Evolutionary conservation across 257 asterid species (phyloP).

Genomic region (Penstemon davidsonii): DNA sequence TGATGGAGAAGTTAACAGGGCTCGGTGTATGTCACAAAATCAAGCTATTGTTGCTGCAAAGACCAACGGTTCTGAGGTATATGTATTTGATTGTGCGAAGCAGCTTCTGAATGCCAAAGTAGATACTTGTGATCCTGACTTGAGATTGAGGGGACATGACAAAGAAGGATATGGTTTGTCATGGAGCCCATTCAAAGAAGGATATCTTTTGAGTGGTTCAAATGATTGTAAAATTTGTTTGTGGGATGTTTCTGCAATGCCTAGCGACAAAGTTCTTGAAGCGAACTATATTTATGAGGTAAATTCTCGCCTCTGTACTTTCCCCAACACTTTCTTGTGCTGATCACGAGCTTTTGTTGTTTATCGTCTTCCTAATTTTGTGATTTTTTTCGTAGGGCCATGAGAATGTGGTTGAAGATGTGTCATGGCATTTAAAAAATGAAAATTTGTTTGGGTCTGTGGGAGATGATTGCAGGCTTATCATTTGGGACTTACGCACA

Average conservation of each 20-base stretch:
- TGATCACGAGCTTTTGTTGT: constrained; percentile 14
- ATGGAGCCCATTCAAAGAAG: constrained; percentile 83
- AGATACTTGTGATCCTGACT: constrained; percentile 65
- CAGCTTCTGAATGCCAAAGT: constrained; percentile 41
- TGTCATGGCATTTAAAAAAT: constrained; percentile 82
- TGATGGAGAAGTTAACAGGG: constrained; percentile 96
- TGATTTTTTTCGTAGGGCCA: constrained; percentile 59
- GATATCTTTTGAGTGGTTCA: constrained; percentile 83
- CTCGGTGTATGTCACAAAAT: constrained; percentile 76
- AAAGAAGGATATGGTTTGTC: constrained; percentile 96
- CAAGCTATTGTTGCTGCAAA: constrained; percentile 79
- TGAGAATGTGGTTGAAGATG: constrained; percentile 78
- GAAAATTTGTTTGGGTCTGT: constrained; percentile 88
- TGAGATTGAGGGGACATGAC: constrained; percentile 78
- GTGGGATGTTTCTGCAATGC: constrained; percentile 79
- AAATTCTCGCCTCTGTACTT: constrained; percentile 8
- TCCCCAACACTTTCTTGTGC: neutral
- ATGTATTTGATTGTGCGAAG: constrained; percentile 64
- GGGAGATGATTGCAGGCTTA: constrained; percentile 89
- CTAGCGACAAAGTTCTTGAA: constrained; percentile 63
- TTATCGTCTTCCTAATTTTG: constrained; percentile 1
- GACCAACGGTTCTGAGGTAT: constrained; percentile 73
- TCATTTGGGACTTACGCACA: constrained; percentile 90
- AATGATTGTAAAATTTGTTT: constrained; percentile 82
- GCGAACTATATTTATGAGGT: constrained; percentile 68